A percentile compares a stretch with the other conserved stretches of the same genome.
phyloP scores from a whole-genome alignment of 192 early-diverging fungal species.

The Lobosporangium transversale region DNA sequence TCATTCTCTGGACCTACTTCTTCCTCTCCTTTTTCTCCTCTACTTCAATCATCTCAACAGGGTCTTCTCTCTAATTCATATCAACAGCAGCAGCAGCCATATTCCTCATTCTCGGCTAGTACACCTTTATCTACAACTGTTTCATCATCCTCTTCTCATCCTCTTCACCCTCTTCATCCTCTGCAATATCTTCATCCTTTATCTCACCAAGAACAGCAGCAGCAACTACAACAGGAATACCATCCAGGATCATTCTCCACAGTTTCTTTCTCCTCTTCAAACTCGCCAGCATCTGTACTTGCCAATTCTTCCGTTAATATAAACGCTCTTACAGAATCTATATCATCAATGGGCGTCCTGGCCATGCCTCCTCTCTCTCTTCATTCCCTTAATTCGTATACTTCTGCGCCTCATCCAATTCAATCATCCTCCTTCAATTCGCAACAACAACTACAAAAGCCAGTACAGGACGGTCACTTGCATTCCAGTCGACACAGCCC shows the following conservation, averaged over 20 bases:
- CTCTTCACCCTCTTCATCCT: background rate
- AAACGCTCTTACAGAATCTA: background rate
- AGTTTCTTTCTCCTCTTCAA: constrained; percentile 3
- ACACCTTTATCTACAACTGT: background rate
- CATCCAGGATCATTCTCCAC: background rate
- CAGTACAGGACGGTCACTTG: background rate
- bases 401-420: background rate
- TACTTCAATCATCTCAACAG: background rate
- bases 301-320: background rate
- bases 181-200: background rate
- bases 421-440: background rate
- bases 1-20: constrained; percentile 7
- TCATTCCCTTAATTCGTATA: constrained; percentile 15
- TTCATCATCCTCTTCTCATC: background rate
- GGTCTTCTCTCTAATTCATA: background rate
- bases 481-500: constrained; percentile 10
- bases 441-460: constrained; percentile 16
- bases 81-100: background rate
- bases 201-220: constrained; percentile 6
- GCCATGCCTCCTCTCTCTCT: constrained; percentile 23
- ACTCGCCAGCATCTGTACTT: background rate
- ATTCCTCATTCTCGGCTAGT: background rate
- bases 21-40: background rate
- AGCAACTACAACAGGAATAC: constrained; percentile 7
- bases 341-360: constrained; percentile 36